A percentile compares a stretch with the other conserved stretches of the same genome.
These are phyloP conservation scores for Citrullus colocynthis DNA, from an alignment of 306 rosid species.

Conservation along the genomic window DNA sequence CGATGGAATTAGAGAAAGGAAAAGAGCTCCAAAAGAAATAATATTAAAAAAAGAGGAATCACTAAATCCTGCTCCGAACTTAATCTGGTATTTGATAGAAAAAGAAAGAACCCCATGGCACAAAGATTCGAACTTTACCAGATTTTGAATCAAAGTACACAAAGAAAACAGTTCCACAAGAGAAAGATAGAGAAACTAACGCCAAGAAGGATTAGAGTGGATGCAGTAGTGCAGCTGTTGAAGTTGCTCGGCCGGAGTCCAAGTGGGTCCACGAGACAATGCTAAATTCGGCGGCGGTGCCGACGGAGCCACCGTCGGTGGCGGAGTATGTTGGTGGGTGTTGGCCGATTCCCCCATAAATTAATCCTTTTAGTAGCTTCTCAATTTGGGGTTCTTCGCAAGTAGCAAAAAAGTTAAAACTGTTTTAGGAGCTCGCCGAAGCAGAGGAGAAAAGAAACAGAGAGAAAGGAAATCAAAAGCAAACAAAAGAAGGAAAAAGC, in stretches of 20 bases:
- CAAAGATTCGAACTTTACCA: constrained; percentile 8
- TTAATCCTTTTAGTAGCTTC: neutral
- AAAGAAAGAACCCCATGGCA: neutral
- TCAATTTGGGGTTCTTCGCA: neutral
- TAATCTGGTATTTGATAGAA: neutral
- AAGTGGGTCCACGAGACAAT: constrained; percentile 56
- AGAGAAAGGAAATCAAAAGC: neutral
- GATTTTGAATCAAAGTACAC: neutral
- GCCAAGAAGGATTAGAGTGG: constrained; percentile 96
- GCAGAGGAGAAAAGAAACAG: neutral
- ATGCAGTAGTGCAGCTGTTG: constrained; percentile 80
- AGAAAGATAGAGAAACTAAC: constrained; percentile 40
- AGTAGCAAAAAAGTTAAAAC: neutral
- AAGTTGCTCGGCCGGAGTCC: constrained; percentile 77
- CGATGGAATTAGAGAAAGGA: neutral
- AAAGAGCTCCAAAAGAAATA: neutral
- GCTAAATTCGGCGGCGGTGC: constrained; percentile 23
- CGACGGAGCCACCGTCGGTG: constrained; percentile 18
- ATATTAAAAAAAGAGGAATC: neutral
- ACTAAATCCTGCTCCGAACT: constrained; percentile 8
- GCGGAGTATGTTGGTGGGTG: constrained; percentile 43
- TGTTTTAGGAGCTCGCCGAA: neutral
- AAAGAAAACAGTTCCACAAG: neutral
- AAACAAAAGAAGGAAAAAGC: neutral
- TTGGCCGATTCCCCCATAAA: constrained; percentile 59